Conservation (phyloP, 257 asterid genomes). For the Scutellaria galericulata region DNA sequence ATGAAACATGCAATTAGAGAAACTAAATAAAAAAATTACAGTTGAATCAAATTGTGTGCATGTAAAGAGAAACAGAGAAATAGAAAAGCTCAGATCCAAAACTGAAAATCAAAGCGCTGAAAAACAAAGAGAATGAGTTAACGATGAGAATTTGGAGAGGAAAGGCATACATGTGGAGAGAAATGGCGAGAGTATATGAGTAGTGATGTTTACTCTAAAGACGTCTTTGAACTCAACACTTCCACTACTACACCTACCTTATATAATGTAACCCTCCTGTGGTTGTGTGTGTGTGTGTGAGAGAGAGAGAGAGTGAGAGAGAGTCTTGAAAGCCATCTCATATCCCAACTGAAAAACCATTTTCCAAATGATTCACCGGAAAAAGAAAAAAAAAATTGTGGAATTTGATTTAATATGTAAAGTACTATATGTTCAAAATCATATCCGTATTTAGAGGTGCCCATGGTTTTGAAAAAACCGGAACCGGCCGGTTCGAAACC, state of each 20-base stretch:
- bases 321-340: neutral
- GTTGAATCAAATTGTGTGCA: conserved; percentile 25
- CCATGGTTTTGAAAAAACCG: too few relatives aligned
- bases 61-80: conserved; percentile 18
- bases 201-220: neutral
- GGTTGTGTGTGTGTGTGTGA: neutral
- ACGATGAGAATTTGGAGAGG: conserved; percentile 17
- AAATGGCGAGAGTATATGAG: neutral
- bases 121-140: conserved; percentile 4
- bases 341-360: too few relatives aligned
- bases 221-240: neutral
- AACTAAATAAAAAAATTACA: neutral
- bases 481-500: too few relatives aligned
- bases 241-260: conserved; percentile 7
- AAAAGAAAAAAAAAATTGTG: too few relatives aligned
- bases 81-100: conserved; percentile 32
- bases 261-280: neutral
- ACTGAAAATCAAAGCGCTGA: conserved; percentile 5
- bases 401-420: too few relatives aligned
- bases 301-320: neutral
- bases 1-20: conserved; percentile 30
- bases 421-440: too few relatives aligned
- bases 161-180: conserved; percentile 18
- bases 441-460: too few relatives aligned
- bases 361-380: too few relatives aligned